These are phyloP conservation scores for Trematosphaeria pertusa DNA, from an alignment of 2,329 filamentous ascomycete genomes.

Conservation along the genomic window DNA sequence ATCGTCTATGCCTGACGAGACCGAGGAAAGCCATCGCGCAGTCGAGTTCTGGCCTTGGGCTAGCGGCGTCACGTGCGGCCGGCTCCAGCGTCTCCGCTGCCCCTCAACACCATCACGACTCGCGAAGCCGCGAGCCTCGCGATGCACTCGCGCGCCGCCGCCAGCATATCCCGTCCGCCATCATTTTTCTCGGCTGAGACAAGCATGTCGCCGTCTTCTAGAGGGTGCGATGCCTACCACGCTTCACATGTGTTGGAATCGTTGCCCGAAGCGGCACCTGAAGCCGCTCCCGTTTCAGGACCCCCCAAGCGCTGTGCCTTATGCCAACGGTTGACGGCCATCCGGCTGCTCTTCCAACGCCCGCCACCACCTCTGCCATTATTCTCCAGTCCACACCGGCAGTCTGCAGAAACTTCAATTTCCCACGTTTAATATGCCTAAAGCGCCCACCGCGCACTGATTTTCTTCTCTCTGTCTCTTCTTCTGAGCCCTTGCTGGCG, in stretches of 20 bases:
- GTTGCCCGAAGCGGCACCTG: conserved; percentile 44
- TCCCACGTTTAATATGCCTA: conserved; percentile 45
- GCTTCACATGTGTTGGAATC: conserved; percentile 48
- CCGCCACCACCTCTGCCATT: conserved; percentile 31
- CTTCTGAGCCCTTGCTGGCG: conserved; percentile 35
- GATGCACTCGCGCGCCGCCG: conserved; percentile 11
- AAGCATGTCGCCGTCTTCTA: conserved; percentile 27
- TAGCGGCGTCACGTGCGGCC: no score
- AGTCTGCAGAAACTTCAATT: conserved; percentile 31
- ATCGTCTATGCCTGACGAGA: no score
- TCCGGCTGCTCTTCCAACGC: conserved; percentile 36
- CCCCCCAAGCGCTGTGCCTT: conserved; percentile 37
- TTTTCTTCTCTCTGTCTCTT: conserved; percentile 37
- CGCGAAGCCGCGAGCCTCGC: conserved; percentile 4
- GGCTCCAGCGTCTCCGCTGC: no score
- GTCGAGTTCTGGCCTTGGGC: no score
- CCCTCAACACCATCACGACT: conserved; percentile 17
- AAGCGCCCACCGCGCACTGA: conserved; percentile 42
- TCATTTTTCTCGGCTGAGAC: conserved; percentile 37
- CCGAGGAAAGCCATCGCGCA: no score
- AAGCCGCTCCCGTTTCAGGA: conserved; percentile 46
- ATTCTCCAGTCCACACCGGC: conserved; percentile 31
- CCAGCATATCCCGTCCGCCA: conserved; percentile 20
- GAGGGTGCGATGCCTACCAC: conserved; percentile 40
- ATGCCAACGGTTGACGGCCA: conserved; percentile 44